Base-by-base conservation (phyloP, 345 rosid genomes). In the Capsella bursapastoris region DNA sequence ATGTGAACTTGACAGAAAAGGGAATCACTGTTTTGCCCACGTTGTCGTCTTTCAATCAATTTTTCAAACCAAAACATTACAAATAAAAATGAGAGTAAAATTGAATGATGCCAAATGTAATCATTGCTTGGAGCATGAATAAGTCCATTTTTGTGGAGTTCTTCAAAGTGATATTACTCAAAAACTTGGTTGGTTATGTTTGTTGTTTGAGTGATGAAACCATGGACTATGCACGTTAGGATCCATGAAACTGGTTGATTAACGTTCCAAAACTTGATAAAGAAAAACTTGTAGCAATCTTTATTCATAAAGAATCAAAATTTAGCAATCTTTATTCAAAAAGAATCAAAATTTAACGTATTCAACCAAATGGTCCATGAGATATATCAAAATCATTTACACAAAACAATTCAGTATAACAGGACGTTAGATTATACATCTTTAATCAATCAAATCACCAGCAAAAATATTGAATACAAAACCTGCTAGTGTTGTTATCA, bases 1-100 rank as follows among this genome's bases (percentile, higher is more conserved):
- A 73, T 73, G 64, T 57, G 70, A 73, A 55, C 38, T 64, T 73
- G 70, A 44, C 57, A 31, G 32, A 14, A 40, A 64, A 53, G 56
- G 16, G 25, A 13, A 32, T 55, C 77, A 13, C 27, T 64, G 70
- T 63, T 63, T 63, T 41, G 56, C 55, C 56, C 63, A 64, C 48
- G 45, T 55, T 64, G 77, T 64, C 77, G 70, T 64, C 63, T 55
- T 63, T 53, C 62, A 40, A 29, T 71, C 22, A 27, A 37, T 13
- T 49, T 49, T 37, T 37, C n/a, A 50, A 51, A 60, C 51, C 41
- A 49, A 49, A 37, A 22, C 25, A 22, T 4, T 71, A 40, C 6
- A 10, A 49, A 8, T 22, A 22, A 1, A 41, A 12, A 13, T 41
- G 8, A 43, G 15, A 29, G 31, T 8, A 11, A 22, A 38, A 38